Base-by-base conservation (phyloP, 768 basidiomycete genomes). In the Guyanaporus albipodus region DNA sequence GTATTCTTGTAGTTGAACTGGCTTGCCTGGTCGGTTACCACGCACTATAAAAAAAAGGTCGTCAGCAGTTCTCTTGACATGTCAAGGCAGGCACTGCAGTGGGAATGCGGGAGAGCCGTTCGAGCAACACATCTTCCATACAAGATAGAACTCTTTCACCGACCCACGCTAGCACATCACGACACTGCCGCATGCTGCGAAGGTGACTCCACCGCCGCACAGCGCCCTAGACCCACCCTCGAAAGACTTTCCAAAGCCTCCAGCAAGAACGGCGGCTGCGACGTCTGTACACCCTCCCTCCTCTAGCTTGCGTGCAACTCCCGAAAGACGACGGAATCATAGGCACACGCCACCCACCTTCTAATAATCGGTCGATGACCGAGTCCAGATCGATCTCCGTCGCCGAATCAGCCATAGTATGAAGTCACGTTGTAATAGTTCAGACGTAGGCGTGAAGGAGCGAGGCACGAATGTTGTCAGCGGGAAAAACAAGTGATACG, bases 321-420 rank as follows among this genome's bases (percentile, higher is more conserved):
- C 51, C 43, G 38, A 56, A 40, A 51, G 57, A 60, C 41, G 45
- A 46, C 37, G 38, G 58, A 64, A 52, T 35, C 11, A 64, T 41
- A 64, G 40, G 53, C 54, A 48, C 50, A 57, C 56, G 62, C 66
- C 64, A 66, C 87, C 71, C 76, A 95, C 95, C 95, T 85, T 98
- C 95, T 54, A 97, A 77, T 54, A 98, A 78, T 52, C 93, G 81
- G 83, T 97, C 95, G 64, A 99, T 98, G 76, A 99, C 92, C 70
- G 92, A 94, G 78, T 99, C 95, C 53, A 98, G 82, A 80, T 99
- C 95, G 72, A 99, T 95, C 69, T 97, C 95, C 65, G 86, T 87
- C 51, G 80, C 73, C 57, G 83, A 74, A 62, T 91, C 87, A 63
- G 87, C 82, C 87, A 89, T 89, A 46, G 37, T 60, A 66, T 26